These are phyloP conservation scores for Pterula multifida DNA, from an alignment of 1,284 basidiomycete genomes.

Conservation along the genomic window DNA sequence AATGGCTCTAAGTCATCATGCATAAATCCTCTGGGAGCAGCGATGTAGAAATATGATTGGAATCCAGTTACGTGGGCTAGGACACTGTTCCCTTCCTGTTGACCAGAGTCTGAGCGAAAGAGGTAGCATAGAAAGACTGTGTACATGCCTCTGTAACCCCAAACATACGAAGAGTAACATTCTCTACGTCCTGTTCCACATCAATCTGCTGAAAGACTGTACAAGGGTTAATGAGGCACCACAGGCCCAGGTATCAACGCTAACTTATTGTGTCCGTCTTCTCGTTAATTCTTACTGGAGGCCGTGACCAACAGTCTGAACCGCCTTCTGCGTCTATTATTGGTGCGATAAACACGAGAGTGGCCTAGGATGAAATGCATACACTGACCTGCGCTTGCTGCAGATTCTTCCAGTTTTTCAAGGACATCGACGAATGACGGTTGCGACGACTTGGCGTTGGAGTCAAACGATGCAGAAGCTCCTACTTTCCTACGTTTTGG, in stretches of 20 bases:
- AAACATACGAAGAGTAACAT: conserved; percentile 62
- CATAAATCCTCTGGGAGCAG: conserved; percentile 74
- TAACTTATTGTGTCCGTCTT: conserved; percentile 51
- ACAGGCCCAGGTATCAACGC: conserved; percentile 8
- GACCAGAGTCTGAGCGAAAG: conserved; percentile 1
- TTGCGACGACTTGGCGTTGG: conserved; percentile 20
- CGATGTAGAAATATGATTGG: conserved; percentile 84
- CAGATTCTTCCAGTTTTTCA: conserved; percentile 59
- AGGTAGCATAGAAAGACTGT: background rate
- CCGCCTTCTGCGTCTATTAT: conserved; percentile 56
- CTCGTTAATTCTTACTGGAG: conserved; percentile 34
- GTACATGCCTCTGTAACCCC: conserved; percentile 73
- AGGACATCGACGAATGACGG: conserved; percentile 70
- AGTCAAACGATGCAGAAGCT: conserved; percentile 23
- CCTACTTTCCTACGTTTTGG: conserved; percentile 51
- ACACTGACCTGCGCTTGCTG: conserved; percentile 29
- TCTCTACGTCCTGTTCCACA: conserved; percentile 59
- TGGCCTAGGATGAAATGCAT: background rate
- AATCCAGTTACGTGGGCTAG: conserved; percentile 75
- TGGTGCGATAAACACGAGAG: conserved; percentile 2
- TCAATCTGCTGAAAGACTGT: conserved; percentile 92
- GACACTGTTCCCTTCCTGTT: conserved; percentile 78
- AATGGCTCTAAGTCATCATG: conserved; percentile 58
- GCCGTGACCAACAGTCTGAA: conserved; percentile 66
- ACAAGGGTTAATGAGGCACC: conserved; percentile 3